Evolutionary conservation across 495 filamentous ascomycete genomes (phyloP).

Genomic region (Penicillium riverlandense): DNA sequence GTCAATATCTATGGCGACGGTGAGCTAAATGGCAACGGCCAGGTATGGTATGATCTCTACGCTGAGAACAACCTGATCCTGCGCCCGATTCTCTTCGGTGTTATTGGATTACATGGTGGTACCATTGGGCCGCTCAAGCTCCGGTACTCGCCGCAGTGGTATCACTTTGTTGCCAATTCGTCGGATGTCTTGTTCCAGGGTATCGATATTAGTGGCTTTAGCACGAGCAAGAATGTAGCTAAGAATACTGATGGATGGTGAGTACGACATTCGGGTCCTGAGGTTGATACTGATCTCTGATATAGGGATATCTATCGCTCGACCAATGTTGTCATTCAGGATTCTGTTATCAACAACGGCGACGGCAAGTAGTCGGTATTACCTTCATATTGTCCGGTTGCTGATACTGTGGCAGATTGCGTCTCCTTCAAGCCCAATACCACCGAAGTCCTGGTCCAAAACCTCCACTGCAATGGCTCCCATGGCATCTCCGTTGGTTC

Average conservation of each 20-base stretch:
- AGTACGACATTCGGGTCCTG: not conserved
- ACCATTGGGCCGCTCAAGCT: conserved; percentile 55
- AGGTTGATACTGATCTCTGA: not conserved
- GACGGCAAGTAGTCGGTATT: conserved; percentile 39
- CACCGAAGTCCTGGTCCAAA: conserved; percentile 67
- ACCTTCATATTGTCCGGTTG: not conserved
- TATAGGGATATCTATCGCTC: conserved; percentile 56
- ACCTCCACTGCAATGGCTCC: conserved; percentile 62
- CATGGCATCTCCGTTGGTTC: conserved; percentile 68
- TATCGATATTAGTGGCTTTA: conserved; percentile 54
- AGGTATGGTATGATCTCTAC: conserved; percentile 63
- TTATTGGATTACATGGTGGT: conserved; percentile 56
- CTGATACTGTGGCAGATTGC: conserved; percentile 40
- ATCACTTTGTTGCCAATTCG: conserved; percentile 61
- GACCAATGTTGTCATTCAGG: conserved; percentile 56
- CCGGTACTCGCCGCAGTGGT: conserved; percentile 59
- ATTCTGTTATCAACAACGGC: conserved; percentile 61
- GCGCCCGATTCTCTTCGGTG: conserved; percentile 53
- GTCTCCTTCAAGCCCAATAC: conserved; percentile 76
- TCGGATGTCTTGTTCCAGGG: conserved; percentile 59
- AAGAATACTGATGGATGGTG: conserved; percentile 67
- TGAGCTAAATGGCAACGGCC: conserved; percentile 58
- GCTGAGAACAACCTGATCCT: conserved; percentile 47
- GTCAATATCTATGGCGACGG: conserved; percentile 62
- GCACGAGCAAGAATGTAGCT: conserved; percentile 42